phyloP scores from a whole-genome alignment of 129 eudicot species.

The Kitagawia praeruptora region DNA sequence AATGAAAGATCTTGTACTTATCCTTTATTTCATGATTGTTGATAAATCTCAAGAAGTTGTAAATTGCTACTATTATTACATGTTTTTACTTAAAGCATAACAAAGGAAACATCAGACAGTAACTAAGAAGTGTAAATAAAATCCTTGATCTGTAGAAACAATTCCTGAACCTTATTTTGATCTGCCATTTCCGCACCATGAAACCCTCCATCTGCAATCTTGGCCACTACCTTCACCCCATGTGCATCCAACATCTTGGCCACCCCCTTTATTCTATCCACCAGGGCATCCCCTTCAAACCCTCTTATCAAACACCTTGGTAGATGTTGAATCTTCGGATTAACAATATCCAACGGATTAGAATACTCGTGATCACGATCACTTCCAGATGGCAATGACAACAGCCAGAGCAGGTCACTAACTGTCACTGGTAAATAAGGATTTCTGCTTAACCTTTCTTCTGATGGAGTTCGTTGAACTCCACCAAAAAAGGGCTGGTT shows the following conservation, averaged over 20 bases:
- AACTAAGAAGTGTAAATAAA: constrained; percentile 16
- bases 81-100: neutral
- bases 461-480: constrained; percentile 30
- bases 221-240: no score
- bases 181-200: constrained; percentile 26
- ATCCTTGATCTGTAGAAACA: constrained; percentile 21
- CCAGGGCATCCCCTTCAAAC: constrained; percentile 38
- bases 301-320: constrained; percentile 36
- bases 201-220: no score
- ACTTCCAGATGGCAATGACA: constrained; percentile 40
- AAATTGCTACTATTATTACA: no score
- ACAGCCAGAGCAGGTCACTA: constrained; percentile 48
- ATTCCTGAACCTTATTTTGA: constrained; percentile 20
- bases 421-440: constrained; percentile 25
- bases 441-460: constrained; percentile 15
- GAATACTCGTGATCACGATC: constrained; percentile 54
- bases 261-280: constrained; percentile 35
- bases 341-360: constrained; percentile 21
- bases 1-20: neutral
- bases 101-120: neutral
- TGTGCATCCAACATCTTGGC: constrained; percentile 32
- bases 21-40: neutral
- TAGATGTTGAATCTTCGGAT: constrained; percentile 24
- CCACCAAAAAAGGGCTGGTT: constrained; percentile 12
- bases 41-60: neutral